Evolutionary conservation across 2,329 filamentous ascomycete genomes (phyloP).

Genomic region (Talaromyces amestolkiae): DNA sequence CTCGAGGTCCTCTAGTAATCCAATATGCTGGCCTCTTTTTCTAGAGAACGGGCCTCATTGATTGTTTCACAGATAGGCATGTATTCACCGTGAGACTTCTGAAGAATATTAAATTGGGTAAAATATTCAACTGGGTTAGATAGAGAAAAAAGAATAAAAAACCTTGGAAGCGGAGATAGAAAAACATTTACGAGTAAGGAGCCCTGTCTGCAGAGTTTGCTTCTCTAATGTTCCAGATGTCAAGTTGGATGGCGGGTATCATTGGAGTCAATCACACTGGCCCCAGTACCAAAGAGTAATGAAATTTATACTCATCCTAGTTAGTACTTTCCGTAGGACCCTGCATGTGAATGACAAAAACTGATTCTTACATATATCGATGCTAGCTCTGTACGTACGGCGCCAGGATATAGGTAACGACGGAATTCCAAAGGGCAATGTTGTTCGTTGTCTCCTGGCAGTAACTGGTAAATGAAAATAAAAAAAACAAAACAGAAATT

Average conservation of each 20-base stretch:
- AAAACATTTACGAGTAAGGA: background rate
- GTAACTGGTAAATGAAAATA: background rate
- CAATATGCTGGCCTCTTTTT: background rate
- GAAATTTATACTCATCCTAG: background rate
- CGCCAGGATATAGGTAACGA: background rate
- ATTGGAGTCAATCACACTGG: background rate
- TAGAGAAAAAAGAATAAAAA: no score
- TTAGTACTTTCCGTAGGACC: background rate
- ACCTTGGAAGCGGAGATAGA: no score
- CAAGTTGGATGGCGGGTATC: background rate
- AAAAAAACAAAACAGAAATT: background rate
- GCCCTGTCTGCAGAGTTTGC: background rate
- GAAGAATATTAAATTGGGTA: background rate
- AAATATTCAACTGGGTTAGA: background rate
- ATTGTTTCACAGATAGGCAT: background rate
- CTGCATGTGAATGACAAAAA: background rate
- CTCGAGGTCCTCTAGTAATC: background rate
- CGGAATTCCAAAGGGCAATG: background rate
- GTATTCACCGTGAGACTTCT: background rate
- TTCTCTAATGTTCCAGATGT: background rate
- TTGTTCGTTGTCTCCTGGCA: background rate
- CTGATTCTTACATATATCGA: background rate
- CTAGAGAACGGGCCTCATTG: background rate
- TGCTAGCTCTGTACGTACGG: constrained; percentile 2
- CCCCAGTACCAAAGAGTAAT: background rate